A percentile compares a stretch with the other conserved stretches of the same genome.
These are phyloP conservation scores for Leptomonas seymouri DNA, from an alignment of 208 protist species.

Conservation along the genomic window DNA sequence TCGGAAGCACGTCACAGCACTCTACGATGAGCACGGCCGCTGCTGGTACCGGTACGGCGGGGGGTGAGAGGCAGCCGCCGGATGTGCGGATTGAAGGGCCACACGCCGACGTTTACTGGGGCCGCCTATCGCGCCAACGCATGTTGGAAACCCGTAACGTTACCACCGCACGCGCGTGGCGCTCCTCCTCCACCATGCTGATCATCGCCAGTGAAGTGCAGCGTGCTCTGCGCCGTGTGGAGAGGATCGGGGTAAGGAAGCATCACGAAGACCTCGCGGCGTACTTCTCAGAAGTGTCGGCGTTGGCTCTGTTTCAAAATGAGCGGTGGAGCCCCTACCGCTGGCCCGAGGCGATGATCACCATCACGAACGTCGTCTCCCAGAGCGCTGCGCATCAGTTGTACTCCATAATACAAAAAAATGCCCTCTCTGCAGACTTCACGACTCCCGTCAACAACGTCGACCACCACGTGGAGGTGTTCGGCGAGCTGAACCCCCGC, in stretches of 20 bases:
- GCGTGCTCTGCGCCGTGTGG: slow-evolving; percentile 31
- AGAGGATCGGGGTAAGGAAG: slow-evolving; percentile 29
- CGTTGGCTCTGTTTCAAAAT: slow-evolving; percentile 26
- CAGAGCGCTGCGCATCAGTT: slow-evolving; percentile 8
- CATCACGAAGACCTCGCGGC: slow-evolving; percentile 42
- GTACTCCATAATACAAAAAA: slow-evolving; percentile 17
- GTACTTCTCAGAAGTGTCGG: slow-evolving; percentile 48
- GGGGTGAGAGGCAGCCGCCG: background rate
- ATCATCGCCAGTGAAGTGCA: slow-evolving; percentile 19
- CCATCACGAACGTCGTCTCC: slow-evolving; percentile 13
- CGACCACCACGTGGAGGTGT: slow-evolving; percentile 30
- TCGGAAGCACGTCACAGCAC: background rate
- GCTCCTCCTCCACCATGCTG: background rate
- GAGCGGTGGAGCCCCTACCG: slow-evolving; percentile 30
- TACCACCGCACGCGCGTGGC: background rate
- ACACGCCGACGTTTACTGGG: slow-evolving; percentile 35
- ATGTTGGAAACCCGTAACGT: slow-evolving; percentile 24
- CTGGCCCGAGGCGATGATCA: slow-evolving; percentile 30
- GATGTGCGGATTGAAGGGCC: slow-evolving; percentile 4
- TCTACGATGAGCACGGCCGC: background rate
- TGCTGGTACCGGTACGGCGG: background rate
- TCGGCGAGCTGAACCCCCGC: slow-evolving; percentile 50
- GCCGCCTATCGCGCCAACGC: slow-evolving; percentile 21
- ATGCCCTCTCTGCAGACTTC: slow-evolving; percentile 16
- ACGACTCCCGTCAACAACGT: slow-evolving; percentile 22